A percentile compares a stretch with the other conserved stretches of the same genome.
phyloP scores from a whole-genome alignment of 495 filamentous ascomycete species.

The Aspergillus bertholletiae region DNA sequence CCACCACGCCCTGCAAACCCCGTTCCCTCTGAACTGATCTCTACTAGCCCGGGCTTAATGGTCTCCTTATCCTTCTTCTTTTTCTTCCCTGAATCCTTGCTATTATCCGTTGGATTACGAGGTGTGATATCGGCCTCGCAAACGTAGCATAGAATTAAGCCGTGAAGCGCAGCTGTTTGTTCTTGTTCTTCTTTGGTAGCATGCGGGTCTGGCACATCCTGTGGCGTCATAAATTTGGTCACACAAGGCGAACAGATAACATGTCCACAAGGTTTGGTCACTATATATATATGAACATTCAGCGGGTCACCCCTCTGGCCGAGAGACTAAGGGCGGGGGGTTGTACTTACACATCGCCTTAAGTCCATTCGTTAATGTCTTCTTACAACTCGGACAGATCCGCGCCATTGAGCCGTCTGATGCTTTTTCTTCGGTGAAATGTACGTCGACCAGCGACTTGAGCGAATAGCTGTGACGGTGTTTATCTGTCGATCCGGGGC shows the following conservation, averaged over 20 bases:
- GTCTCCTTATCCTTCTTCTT: constrained; percentile 42
- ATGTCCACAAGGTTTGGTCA: constrained; percentile 92
- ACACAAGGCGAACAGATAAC: constrained; percentile 89
- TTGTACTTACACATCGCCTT: constrained; percentile 64
- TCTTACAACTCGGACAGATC: constrained; percentile 87
- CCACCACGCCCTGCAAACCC: constrained; percentile 86
- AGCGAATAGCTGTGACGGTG: constrained; percentile 75
- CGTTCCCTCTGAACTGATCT: constrained; percentile 84
- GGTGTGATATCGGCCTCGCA: constrained; percentile 73
- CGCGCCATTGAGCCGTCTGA: constrained; percentile 50
- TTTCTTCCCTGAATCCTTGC: constrained; percentile 13
- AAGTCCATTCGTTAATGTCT: constrained; percentile 74
- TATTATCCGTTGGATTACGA: background rate
- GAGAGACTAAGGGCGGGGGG: background rate
- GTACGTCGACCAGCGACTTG: constrained; percentile 72
- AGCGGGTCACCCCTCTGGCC: background rate
- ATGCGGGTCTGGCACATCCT: constrained; percentile 62
- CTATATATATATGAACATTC: constrained; percentile 15
- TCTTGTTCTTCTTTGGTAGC: constrained; percentile 50
- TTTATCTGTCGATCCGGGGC: constrained; percentile 70
- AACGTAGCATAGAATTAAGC: constrained; percentile 71
- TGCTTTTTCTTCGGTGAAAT: constrained; percentile 71
- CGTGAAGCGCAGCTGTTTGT: constrained; percentile 31
- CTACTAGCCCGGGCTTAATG: constrained; percentile 73
- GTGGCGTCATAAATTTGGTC: constrained; percentile 76